Percentiles rank a stretch among this genome's conserved stretches.
Evolutionary conservation across 176 grass and related monocot genomes (phyloP).

Genomic region (Juncus inflexus): DNA sequence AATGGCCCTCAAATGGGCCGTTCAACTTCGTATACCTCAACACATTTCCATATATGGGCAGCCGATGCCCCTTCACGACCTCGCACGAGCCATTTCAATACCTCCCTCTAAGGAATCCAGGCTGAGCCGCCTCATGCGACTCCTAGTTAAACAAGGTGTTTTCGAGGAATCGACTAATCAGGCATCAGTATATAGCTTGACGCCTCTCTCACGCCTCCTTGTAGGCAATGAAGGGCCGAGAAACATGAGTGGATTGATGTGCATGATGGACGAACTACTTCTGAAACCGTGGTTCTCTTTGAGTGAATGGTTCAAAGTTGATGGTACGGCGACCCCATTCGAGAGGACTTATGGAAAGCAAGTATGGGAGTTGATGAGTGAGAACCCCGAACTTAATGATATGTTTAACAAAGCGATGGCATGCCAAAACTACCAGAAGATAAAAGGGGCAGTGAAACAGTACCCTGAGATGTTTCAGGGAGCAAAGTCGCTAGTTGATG

Average conservation of each 20-base stretch:
- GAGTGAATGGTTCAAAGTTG: neutral
- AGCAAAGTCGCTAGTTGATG: constrained; percentile 29
- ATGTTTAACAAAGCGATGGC: constrained; percentile 11
- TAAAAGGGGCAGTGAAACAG: neutral
- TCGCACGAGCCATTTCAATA: constrained; percentile 10
- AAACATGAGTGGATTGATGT: neutral
- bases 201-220: constrained; percentile 12
- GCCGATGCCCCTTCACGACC: constrained; percentile 20
- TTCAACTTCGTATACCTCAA: neutral
- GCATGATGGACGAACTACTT: neutral
- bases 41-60: constrained; percentile 6
- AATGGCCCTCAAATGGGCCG: constrained; percentile 8
- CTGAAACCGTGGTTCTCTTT: neutral
- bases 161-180: neutral
- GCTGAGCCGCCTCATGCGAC: constrained; percentile 21
- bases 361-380: neutral
- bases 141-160: neutral
- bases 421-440: neutral
- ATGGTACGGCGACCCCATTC: neutral
- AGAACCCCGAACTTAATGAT: neutral
- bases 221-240: neutral
- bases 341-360: neutral
- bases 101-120: constrained; percentile 2
- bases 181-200: neutral
- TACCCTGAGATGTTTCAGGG: constrained; percentile 19